phyloP scores from a whole-genome alignment of 2,329 filamentous ascomycete species.

The Stagonosporopsis chrysanthemi region DNA sequence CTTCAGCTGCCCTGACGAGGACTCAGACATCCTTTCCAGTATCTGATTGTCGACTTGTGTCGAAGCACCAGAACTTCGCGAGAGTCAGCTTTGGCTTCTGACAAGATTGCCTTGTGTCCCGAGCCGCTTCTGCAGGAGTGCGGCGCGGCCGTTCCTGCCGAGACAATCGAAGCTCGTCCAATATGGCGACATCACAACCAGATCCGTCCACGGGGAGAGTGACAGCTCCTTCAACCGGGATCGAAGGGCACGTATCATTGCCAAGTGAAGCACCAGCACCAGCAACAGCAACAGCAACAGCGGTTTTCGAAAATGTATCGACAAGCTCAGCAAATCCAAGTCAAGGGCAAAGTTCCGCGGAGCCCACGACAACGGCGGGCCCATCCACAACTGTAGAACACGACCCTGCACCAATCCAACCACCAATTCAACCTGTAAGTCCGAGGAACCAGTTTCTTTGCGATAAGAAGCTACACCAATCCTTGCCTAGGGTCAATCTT shows the following conservation, averaged over 20 bases:
- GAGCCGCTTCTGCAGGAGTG: slow-evolving; percentile 10
- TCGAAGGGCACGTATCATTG: not conserved
- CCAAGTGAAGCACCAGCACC: not conserved
- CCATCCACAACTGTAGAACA: slow-evolving; percentile 6
- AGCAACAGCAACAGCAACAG: slow-evolving; percentile 1
- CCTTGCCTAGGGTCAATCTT: no score
- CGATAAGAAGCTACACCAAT: not conserved
- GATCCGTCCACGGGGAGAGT: not conserved
- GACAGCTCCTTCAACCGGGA: not conserved
- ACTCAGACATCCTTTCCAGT: no score
- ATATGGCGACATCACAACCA: slow-evolving; percentile 9
- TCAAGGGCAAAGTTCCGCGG: slow-evolving; percentile 4
- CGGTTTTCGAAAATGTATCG: not conserved
- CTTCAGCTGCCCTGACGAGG: no score
- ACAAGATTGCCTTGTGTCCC: slow-evolving; percentile 1
- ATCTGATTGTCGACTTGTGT: not conserved
- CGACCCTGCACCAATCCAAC: slow-evolving; percentile 17
- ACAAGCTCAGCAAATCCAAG: not conserved
- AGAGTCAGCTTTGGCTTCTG: slow-evolving; percentile 7
- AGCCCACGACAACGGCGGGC: slow-evolving; percentile 1
- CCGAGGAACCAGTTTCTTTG: not conserved
- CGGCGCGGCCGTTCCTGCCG: slow-evolving; percentile 1
- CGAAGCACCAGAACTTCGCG: not conserved
- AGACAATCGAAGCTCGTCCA: not conserved
- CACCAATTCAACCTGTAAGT: slow-evolving; percentile 18